Evolutionary conservation across 331 rosid species (phyloP), one percentile per base, ranked within the genome.

Genomic region (Phaseolus coccineus): DNA sequence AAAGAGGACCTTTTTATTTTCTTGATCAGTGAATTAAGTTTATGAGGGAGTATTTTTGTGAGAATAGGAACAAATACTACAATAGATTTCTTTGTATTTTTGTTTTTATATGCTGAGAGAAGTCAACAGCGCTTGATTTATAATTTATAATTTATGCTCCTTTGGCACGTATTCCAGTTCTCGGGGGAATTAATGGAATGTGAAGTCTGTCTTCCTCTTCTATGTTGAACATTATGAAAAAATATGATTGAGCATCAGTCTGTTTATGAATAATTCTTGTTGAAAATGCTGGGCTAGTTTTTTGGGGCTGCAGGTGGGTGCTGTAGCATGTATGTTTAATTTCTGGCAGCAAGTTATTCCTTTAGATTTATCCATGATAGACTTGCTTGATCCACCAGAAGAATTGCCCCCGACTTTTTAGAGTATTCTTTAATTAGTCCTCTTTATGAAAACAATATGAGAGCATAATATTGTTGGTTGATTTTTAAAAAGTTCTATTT

Each of bases 271-370:
- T 74, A 30, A 15, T 42, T 44, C 42, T 59, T 27, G 42, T 48
- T 74, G 58, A 74, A 74, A 27, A 58, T 44, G 58, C 35, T 74
- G 12, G 71, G n/a, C 10, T 47, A 56, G 28, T 25, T 13, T 52
- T 35, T 52, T 12, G 16, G 19, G 64, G n/a, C 7, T 1, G 25
- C 10, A 5, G 35, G 65, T 3, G 46, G 58, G 28, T 48, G 48
- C n/a, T 1, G 35, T 33, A 10, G 48, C 10, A 24, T 28, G 46
- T 22, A 19, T 24, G 62, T 73, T 73, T 37, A 56, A 73, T 33
- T 37, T 72, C 33, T 53, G 33, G 50, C 24, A 52, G 22, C 35
- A 35, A 12, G 51, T 33, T 3, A 9, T 51, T 35, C 12, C 16
- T 16, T 33, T 73, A 37, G 39, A 73, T 73, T 55, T 50, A 19